Evolutionary conservation across 2,329 filamentous ascomycete species (phyloP).

Genomic region (Hysterium pulicare): DNA sequence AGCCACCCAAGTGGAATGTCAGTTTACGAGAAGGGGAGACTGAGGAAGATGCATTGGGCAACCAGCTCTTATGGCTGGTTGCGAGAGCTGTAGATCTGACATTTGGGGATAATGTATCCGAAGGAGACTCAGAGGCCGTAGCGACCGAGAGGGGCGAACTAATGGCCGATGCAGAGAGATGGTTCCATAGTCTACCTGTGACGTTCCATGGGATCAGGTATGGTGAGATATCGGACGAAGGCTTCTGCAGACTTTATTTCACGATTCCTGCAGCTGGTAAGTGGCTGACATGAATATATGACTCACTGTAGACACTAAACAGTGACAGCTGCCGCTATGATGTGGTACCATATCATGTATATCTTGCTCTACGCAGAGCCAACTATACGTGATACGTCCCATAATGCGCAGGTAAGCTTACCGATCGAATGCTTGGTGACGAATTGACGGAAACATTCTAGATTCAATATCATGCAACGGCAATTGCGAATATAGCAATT

Average conservation of each 20-base stretch:
- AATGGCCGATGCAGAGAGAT: constrained; percentile 25
- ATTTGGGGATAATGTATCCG: constrained; percentile 12
- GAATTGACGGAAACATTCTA: neutral
- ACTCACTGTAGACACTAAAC: no score
- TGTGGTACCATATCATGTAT: constrained; percentile 32
- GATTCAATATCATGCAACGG: constrained; percentile 29
- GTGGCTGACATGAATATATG: no score
- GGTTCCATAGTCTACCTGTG: constrained; percentile 23
- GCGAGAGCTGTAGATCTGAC: constrained; percentile 27
- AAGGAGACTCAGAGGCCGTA: constrained; percentile 13
- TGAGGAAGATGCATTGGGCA: constrained; percentile 31
- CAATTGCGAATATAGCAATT: constrained; percentile 27
- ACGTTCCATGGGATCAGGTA: constrained; percentile 31
- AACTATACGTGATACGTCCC: constrained; percentile 21
- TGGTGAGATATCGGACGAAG: constrained; percentile 27
- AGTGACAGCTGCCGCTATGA: constrained; percentile 26
- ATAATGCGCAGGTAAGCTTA: constrained; percentile 11
- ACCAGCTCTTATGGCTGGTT: constrained; percentile 33
- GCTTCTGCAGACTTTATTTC: constrained; percentile 30
- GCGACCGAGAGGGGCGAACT: constrained; percentile 19
- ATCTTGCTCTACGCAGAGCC: constrained; percentile 32
- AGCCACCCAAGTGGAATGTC: constrained; percentile 31
- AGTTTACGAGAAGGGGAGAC: constrained; percentile 24
- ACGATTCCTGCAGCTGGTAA: constrained; percentile 24
- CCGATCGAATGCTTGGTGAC: neutral